Conservation (phyloP, 129 eudicot genomes). For the Tanacetum coccineum region DNA sequence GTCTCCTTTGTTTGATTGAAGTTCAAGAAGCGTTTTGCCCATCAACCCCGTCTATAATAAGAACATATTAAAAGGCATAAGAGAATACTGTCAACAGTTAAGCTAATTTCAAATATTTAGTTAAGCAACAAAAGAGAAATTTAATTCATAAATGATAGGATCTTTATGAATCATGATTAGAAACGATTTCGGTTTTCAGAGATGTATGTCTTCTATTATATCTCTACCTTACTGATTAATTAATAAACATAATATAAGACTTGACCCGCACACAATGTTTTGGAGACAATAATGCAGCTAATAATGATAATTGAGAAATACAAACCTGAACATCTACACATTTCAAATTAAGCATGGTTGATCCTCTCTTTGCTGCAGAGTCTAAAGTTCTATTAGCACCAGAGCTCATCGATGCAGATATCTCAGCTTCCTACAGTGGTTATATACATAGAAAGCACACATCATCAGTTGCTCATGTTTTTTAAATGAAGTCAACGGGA, state of each 20-base stretch:
- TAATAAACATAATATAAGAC: too few species aligned
- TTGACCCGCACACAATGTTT: background rate
- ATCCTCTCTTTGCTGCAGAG: conserved; percentile 83
- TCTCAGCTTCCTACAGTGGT: conserved; percentile 80
- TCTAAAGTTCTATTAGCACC: conserved; percentile 79
- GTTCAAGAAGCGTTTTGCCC: conserved; percentile 92
- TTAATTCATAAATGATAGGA: background rate
- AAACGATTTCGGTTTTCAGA: background rate
- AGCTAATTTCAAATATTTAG: background rate
- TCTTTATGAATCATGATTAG: background rate
- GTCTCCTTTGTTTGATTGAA: conserved; percentile 92
- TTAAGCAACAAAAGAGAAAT: background rate
- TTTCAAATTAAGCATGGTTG: conserved; percentile 83
- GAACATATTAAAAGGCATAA: conserved; percentile 2
- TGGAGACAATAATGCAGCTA: background rate
- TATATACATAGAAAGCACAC: background rate
- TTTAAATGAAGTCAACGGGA: background rate
- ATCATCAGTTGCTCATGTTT: background rate
- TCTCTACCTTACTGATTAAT: too few species aligned
- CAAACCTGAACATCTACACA: conserved; percentile 95
- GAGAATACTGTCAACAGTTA: background rate
- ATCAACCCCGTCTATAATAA: conserved; percentile 69
- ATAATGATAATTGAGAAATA: conserved; percentile 2
- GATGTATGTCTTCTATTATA: conserved; percentile 4
- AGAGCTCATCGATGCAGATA: conserved; percentile 70